Percentiles rank a stretch among this genome's conserved stretches.
These are phyloP conservation scores for Microdochium bolleyi DNA, from an alignment of 2,329 filamentous ascomycete species.

Conservation along the genomic window DNA sequence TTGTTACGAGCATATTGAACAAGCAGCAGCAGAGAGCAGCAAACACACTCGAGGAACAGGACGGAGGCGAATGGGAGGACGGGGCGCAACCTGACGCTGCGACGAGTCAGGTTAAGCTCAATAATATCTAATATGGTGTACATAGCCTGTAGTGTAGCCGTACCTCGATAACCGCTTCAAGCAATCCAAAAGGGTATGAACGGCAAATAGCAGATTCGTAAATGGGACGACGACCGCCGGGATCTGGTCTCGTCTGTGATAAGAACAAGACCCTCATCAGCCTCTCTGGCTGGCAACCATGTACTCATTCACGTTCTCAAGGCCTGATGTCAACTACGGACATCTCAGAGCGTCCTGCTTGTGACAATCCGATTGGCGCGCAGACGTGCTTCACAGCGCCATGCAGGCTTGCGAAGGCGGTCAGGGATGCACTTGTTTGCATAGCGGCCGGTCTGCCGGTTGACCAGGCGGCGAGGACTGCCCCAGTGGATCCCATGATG, in stretches of 20 bases:
- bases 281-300: too few species aligned
- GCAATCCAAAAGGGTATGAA: neutral
- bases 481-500: too few species aligned
- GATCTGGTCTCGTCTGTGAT: too few species aligned
- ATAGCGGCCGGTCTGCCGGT: too few species aligned
- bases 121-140: constrained; percentile 34
- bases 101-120: constrained; percentile 25
- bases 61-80: constrained; percentile 14
- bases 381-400: neutral
- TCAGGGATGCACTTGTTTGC: neutral
- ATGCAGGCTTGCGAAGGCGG: neutral
- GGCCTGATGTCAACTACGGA: too few species aligned
- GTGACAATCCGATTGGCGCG: neutral
- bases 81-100: constrained; percentile 9
- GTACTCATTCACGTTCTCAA: too few species aligned
- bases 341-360: too few species aligned
- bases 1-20: neutral
- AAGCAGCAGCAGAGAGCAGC: constrained; percentile 2
- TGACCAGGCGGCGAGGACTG: neutral
- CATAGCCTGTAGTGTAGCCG: constrained; percentile 14
- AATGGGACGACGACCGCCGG: neutral
- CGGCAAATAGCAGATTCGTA: neutral
- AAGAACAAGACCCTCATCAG: too few species aligned
- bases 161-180: neutral
- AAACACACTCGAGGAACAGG: constrained; percentile 1